These are phyloP conservation scores for Fusarium subglutinans DNA, from an alignment of 2,329 filamentous ascomycete genomes.

Conservation along the genomic window DNA sequence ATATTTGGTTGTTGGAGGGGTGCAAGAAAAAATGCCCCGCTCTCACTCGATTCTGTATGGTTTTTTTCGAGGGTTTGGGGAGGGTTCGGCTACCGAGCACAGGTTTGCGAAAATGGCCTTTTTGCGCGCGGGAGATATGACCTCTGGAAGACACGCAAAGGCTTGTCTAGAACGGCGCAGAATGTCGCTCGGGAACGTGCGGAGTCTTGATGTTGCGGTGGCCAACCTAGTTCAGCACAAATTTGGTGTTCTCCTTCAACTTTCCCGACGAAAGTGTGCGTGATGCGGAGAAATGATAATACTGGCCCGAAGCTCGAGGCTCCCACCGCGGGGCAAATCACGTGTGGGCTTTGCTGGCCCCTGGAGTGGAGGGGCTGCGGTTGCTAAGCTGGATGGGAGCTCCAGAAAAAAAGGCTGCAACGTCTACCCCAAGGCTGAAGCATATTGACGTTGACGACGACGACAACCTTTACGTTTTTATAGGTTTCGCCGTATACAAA, in stretches of 20 bases:
- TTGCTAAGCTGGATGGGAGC: conserved; percentile 43
- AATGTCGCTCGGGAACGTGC: conserved; percentile 41
- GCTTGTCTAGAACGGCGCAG: conserved; percentile 35
- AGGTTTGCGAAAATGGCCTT: conserved; percentile 25
- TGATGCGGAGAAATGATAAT: conserved; percentile 52
- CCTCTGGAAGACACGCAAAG: conserved; percentile 33
- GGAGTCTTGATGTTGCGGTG: conserved; percentile 43
- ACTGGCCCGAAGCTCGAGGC: conserved; percentile 44
- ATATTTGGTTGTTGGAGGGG: conserved; percentile 47
- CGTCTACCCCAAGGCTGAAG: conserved; percentile 44
- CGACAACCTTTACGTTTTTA: conserved; percentile 35
- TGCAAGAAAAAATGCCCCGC: conserved; percentile 51
- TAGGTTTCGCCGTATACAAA: conserved; percentile 37
- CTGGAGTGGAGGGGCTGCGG: conserved; percentile 41
- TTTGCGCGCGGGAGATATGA: conserved; percentile 36
- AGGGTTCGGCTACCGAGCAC: conserved; percentile 31
- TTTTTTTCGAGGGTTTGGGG: conserved; percentile 30
- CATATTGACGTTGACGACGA: conserved; percentile 41
- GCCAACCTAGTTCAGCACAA: conserved; percentile 46
- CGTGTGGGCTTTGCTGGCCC: conserved; percentile 42
- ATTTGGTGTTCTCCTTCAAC: conserved; percentile 51
- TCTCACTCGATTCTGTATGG: conserved; percentile 39
- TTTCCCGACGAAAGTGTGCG: conserved; percentile 52
- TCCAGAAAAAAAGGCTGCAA: conserved; percentile 45
- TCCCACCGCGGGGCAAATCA: conserved; percentile 53